Base-by-base conservation (phyloP, 1,139 yeast species). In the Casaregolazyma suthepensis region DNA sequence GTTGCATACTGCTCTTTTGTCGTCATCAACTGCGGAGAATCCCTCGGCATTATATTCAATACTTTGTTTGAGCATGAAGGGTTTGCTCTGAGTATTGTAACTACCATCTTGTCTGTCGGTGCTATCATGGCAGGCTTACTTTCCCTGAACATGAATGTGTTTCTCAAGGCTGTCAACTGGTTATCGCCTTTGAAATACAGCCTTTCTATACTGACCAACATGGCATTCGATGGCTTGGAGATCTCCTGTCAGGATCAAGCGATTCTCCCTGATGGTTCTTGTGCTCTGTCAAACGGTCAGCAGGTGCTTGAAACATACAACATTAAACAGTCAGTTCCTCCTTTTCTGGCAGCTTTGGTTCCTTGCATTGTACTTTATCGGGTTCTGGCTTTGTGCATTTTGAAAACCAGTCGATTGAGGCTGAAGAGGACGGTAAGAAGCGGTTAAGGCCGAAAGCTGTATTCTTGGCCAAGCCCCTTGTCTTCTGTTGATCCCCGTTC, bases 71-170 rank as follows among this genome's bases (percentile, higher is more conserved):
- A 76, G 54, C 91, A 88, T 64, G 79, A 87, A 52, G 96, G 96
- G 0, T 77, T 88, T 60, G 95, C 94, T 0, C 80, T 87, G 22
- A 87, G 86, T 63, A 69, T 87, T 5, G 78, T 88, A 48, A 77
- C 90, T 0, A 78, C 81, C 9, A 65, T 85, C 35, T 69, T 86
- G 50, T 78, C 87, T 2, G 71, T 87, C 54, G 93, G 91, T 6
- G 79, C 85, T 17, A 81, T 85, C 61, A 86, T 88, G 94, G 88
- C 89, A 3, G 96, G 96, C n/a, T 75, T 91, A 5, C 78, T 89
- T 83, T 85, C 96, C 0, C 70, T 87, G 59, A 75, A 83, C 38
- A 81, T 88, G 85, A 89, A 89, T 6, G 71, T 71, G 1, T 80
- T 88, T 52, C 77, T 88, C 64, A 75, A 75, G 58, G 95, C 83